Evolutionary conservation across 805 yeast genomes (phyloP), one percentile per base, ranked within the genome.

Genomic region (Cyberlindnera saturnus): DNA sequence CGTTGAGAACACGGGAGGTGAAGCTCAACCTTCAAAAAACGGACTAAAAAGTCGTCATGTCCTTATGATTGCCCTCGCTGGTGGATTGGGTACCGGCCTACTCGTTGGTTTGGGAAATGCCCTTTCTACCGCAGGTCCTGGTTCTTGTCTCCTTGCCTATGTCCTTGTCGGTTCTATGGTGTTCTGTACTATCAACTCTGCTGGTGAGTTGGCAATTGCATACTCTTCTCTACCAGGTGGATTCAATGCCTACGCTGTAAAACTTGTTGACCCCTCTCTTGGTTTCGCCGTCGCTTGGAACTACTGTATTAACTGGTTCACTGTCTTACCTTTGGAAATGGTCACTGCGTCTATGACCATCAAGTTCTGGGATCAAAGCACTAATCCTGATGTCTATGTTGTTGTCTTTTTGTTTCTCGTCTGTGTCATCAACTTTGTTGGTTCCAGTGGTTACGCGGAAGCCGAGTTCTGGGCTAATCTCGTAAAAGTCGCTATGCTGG

Each of bases 11-110:
- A 39, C 32, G 29, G 50, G 46, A 41, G 51, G 51, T 45, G 53
- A 59, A 61, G 16, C 5, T 28, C 68, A 58, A 39, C 46, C 63
- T 42, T 28, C 40, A 20, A 36, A 36, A 18, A 45, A 45, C 16
- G 28, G 16, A 2, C 36, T 52, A 15, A 42, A 45, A 5, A 19
- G 32, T 5, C 52, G 55, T 26, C 61, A 57, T 41, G 55, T 55
- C 14, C 48, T 40, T 38, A 57, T 51, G 79, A 82, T 86, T 55
- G 88, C 95, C 33, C 70, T 87, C 43, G 93, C 93, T 45, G 89
- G 93, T 42, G 82, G 91, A 40, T 35, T 53, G 46, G 96, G 96
- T 57, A 82, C 93, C 6, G 87, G 86, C 54, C 65, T 81, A 40
- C 64, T 74, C 49, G 79, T 79, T 40, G 83, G 82, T 52, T 66